Evolutionary conservation across 2,329 filamentous ascomycete species (phyloP).

Genomic region (Exophiala spinifera): DNA sequence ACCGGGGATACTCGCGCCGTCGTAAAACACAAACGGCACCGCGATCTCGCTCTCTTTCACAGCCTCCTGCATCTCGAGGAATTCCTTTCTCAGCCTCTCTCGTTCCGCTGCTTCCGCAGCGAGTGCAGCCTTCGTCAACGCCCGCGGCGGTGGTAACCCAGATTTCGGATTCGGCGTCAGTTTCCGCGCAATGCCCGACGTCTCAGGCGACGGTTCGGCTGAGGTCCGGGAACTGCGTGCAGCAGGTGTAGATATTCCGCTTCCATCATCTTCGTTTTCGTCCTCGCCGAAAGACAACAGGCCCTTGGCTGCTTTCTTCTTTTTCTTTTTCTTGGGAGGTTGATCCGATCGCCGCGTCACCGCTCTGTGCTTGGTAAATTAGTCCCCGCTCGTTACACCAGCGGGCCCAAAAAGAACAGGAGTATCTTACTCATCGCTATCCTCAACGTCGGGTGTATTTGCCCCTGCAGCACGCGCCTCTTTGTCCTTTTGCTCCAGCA

Average conservation of each 20-base stretch:
- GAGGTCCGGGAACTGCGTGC: slow-evolving; percentile 10
- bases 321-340: slow-evolving; percentile 49
- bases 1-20: slow-evolving; percentile 84
- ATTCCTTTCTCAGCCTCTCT: slow-evolving; percentile 74
- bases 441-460: slow-evolving; percentile 48
- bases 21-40: slow-evolving; percentile 95
- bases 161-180: slow-evolving; percentile 46
- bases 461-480: slow-evolving; percentile 65
- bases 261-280: slow-evolving; percentile 53
- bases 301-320: slow-evolving; percentile 60
- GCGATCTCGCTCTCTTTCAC: slow-evolving; percentile 86
- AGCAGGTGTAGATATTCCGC: slow-evolving; percentile 31
- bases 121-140: slow-evolving; percentile 70
- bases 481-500: slow-evolving; percentile 84
- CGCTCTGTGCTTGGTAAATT: slow-evolving; percentile 57
- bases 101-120: slow-evolving; percentile 75
- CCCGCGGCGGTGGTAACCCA: slow-evolving; percentile 60
- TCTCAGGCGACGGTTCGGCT: slow-evolving; percentile 18
- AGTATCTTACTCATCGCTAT: slow-evolving; percentile 57
- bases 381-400: slow-evolving; percentile 36
- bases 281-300: slow-evolving; percentile 64
- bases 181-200: slow-evolving; percentile 26
- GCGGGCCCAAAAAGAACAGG: background rate
- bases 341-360: slow-evolving; percentile 46
- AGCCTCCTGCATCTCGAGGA: slow-evolving; percentile 74